These are phyloP conservation scores for Neoboletus magnificus DNA, from an alignment of 768 basidiomycete genomes.

Conservation along the genomic window DNA sequence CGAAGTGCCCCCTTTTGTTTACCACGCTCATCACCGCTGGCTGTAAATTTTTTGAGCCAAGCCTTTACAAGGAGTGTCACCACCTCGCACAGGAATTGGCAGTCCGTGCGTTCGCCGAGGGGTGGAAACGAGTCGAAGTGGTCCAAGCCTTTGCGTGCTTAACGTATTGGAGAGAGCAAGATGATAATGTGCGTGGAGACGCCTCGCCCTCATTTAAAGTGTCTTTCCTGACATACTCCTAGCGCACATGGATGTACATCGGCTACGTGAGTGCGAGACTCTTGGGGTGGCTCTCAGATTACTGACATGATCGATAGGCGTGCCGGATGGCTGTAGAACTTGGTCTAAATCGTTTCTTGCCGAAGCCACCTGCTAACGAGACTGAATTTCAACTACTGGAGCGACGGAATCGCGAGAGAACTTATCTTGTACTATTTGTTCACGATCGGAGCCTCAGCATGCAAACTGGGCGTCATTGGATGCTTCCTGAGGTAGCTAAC, in stretches of 20 bases:
- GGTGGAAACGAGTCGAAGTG: constrained; percentile 80
- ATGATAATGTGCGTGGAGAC: constrained; percentile 61
- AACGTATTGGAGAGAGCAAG: constrained; percentile 87
- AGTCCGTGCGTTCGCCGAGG: constrained; percentile 73
- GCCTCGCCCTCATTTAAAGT: not conserved
- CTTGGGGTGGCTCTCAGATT: not conserved
- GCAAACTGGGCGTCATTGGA: constrained; percentile 84
- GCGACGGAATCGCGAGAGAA: constrained; percentile 81
- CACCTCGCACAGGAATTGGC: constrained; percentile 71
- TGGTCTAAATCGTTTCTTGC: constrained; percentile 67
- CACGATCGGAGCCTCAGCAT: constrained; percentile 85
- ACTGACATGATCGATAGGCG: constrained; percentile 43
- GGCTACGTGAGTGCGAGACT: constrained; percentile 58
- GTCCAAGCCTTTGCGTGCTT: constrained; percentile 88
- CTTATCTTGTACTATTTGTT: constrained; percentile 81
- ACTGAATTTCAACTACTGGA: constrained; percentile 64
- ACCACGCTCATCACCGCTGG: constrained; percentile 81
- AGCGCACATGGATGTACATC: constrained; percentile 87
- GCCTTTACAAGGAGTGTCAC: constrained; percentile 63
- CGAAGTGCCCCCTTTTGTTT: constrained; percentile 78
- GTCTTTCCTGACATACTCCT: constrained; percentile 16
- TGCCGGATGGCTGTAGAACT: constrained; percentile 88
- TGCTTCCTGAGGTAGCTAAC: constrained; percentile 65
- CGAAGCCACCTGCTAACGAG: constrained; percentile 55
- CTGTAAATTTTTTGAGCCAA: constrained; percentile 77